Conservation (phyloP, 1,284 basidiomycete genomes). For the Sanghuangporus sanghuang region DNA sequence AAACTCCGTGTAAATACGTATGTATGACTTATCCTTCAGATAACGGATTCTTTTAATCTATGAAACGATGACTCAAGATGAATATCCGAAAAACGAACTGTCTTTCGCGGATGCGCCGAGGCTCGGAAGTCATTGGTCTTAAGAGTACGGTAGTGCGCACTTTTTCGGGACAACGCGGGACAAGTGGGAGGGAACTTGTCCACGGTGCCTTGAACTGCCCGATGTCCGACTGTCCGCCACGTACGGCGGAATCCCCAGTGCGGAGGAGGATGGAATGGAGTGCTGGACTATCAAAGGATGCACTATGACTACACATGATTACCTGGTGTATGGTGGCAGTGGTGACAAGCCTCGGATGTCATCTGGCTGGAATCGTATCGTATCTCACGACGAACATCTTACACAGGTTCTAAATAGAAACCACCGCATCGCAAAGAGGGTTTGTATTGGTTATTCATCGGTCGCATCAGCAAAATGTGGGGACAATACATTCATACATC, state of each 20-base stretch:
- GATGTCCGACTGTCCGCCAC: background rate
- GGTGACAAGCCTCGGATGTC: background rate
- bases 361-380: no score
- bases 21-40: no score
- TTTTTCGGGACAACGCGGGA: background rate
- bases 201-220: background rate
- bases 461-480: background rate
- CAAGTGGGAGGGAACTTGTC: background rate
- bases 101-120: no score
- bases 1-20: no score
- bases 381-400: background rate
- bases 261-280: background rate
- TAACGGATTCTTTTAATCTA: no score
- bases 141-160: background rate
- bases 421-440: background rate
- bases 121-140: background rate
- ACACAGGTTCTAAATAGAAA: background rate
- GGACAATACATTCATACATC: background rate
- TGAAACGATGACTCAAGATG: no score
- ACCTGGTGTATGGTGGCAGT: background rate
- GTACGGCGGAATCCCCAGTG: background rate
- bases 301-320: background rate
- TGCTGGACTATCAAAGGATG: background rate
- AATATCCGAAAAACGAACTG: no score
- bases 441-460: background rate